Evolutionary conservation across 2,329 filamentous ascomycete genomes (phyloP).

Genomic region (Epichloe aotearoae): DNA sequence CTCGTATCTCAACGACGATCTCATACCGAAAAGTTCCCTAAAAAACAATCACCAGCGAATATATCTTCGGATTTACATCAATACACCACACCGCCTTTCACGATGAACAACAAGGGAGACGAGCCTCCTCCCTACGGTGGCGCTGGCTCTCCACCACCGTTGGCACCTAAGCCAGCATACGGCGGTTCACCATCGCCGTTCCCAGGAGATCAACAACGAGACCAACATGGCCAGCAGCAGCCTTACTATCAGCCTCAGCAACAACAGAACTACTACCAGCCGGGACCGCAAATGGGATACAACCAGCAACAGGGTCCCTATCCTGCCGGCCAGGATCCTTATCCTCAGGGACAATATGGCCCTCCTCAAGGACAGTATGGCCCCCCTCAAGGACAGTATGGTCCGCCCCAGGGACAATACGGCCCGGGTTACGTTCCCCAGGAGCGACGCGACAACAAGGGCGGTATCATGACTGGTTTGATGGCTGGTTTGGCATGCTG

Average conservation of each 20-base stretch:
- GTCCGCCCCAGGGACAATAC: constrained; percentile 9
- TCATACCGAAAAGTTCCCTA: not conserved
- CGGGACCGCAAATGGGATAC: constrained; percentile 30
- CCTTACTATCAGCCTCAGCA: constrained; percentile 16
- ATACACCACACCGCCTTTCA: constrained; percentile 1
- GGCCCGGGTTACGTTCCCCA: constrained; percentile 25
- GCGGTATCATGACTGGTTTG: constrained; percentile 30
- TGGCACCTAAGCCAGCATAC: constrained; percentile 30
- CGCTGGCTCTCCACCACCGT: constrained; percentile 15
- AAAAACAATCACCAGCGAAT: not conserved
- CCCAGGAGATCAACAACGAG: constrained; percentile 11
- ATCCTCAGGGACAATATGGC: constrained; percentile 19
- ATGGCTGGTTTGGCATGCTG: constrained; percentile 41
- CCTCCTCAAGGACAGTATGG: constrained; percentile 24
- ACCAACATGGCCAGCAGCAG: constrained; percentile 10
- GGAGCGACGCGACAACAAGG: constrained; percentile 18
- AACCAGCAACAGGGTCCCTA: constrained; percentile 24
- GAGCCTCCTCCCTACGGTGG: constrained; percentile 35
- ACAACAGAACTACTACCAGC: constrained; percentile 26
- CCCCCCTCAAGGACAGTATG: constrained; percentile 19
- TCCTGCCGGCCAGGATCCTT: constrained; percentile 21
- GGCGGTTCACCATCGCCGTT: constrained; percentile 15
- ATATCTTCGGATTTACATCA: not conserved
- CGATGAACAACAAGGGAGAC: constrained; percentile 34
- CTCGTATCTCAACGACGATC: not conserved